Evolutionary conservation across 345 rosid genomes (phyloP).

Genomic region (Geranium rotundifolium): DNA sequence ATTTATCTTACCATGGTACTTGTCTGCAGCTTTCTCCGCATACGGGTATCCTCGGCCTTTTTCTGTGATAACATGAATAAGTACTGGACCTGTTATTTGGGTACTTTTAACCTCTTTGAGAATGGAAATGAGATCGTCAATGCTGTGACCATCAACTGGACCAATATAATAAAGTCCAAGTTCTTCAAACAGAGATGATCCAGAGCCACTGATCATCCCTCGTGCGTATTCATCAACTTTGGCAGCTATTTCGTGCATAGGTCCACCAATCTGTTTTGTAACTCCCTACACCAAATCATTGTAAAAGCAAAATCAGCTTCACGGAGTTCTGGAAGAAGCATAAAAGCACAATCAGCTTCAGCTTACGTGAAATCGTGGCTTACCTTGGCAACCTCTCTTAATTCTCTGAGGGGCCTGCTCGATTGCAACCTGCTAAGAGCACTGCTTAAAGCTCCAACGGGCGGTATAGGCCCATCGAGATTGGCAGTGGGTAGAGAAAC

Average conservation of each 20-base stretch:
- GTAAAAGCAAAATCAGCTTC: too few relatives aligned
- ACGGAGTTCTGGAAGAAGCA: too few relatives aligned
- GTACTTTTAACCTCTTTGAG: conserved; percentile 91
- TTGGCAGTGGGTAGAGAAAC: conserved; percentile 91
- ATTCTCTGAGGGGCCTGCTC: conserved; percentile 82
- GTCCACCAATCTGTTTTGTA: conserved; percentile 83
- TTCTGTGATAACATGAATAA: conserved; percentile 94
- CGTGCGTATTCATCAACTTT: conserved; percentile 97
- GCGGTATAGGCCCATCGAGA: conserved; percentile 87
- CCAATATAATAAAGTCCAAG: conserved; percentile 94
- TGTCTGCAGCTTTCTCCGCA: conserved; percentile 93
- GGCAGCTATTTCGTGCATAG: conserved; percentile 89
- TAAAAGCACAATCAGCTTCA: not conserved
- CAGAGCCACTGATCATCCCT: conserved; percentile 96
- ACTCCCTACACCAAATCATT: conserved; percentile 43
- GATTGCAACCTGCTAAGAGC: conserved; percentile 93
- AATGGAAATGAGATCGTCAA: conserved; percentile 73
- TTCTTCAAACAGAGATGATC: conserved; percentile 90
- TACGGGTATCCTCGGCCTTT: conserved; percentile 98
- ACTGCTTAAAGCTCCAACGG: conserved; percentile 97
- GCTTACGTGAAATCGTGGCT: not conserved
- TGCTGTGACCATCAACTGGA: conserved; percentile 93
- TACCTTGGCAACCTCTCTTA: conserved; percentile 98
- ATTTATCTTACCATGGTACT: conserved; percentile 61
- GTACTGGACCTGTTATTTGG: conserved; percentile 80